Percentiles rank a stretch among this genome's conserved stretches.
These are phyloP conservation scores for Fusarium sororula DNA, from an alignment of 2,329 filamentous ascomycete genomes.

Conservation along the genomic window DNA sequence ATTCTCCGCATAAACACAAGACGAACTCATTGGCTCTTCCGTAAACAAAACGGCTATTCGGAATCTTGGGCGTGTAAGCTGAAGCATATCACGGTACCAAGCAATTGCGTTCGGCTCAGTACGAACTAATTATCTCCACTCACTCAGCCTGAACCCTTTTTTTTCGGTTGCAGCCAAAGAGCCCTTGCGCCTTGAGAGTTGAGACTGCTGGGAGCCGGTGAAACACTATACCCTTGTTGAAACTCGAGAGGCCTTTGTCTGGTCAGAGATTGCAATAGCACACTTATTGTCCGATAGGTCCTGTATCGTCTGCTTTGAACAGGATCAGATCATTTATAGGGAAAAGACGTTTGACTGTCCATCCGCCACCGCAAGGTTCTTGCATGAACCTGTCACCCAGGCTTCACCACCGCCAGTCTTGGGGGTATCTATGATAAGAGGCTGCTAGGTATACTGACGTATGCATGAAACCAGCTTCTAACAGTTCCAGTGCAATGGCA, in stretches of 20 bases:
- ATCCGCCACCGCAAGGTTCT: neutral
- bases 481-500: neutral
- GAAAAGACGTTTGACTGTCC: neutral
- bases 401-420: neutral
- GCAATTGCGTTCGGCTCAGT: neutral
- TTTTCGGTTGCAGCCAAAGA: neutral
- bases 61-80: neutral
- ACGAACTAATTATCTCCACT: neutral
- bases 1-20: neutral
- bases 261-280: neutral
- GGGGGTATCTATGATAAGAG: neutral
- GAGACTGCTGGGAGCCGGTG: neutral
- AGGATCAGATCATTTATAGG: neutral
- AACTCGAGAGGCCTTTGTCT: neutral
- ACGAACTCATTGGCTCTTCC: slow-evolving; percentile 15
- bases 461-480: neutral
- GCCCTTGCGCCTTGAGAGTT: neutral
- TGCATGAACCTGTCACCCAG: neutral
- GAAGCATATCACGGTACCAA: neutral
- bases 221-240: slow-evolving; percentile 12
- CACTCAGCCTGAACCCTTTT: neutral
- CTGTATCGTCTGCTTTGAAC: neutral
- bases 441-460: neutral
- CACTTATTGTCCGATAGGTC: neutral
- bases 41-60: neutral